These are phyloP conservation scores for Amorphotheca resinae DNA, from an alignment of 495 filamentous ascomycete genomes.

Conservation along the genomic window DNA sequence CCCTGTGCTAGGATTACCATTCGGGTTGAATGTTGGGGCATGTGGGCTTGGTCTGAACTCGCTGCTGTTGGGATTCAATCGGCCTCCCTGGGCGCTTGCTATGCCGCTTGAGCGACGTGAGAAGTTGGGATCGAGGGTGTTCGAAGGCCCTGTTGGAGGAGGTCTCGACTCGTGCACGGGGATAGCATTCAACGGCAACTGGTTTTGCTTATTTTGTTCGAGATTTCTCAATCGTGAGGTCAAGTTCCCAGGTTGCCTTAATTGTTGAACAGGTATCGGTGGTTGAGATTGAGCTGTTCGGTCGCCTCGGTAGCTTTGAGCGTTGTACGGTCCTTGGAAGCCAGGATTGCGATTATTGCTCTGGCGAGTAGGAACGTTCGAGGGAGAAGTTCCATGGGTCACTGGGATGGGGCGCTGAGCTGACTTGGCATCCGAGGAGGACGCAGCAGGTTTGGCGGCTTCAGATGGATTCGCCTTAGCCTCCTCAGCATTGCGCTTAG, in stretches of 20 bases:
- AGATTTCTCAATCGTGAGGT: conserved; percentile 31
- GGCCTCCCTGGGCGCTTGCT: conserved; percentile 37
- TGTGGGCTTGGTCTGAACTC: conserved; percentile 78
- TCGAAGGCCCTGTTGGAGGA: conserved; percentile 42
- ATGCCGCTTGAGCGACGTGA: conserved; percentile 33
- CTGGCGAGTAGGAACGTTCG: conserved; percentile 15
- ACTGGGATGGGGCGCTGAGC: conserved; percentile 19
- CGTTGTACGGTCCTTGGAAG: conserved; percentile 11
- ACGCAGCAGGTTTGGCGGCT: conserved; percentile 20
- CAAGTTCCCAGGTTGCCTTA: conserved; percentile 25
- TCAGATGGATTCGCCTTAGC: conserved; percentile 24
- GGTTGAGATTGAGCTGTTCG: conserved; percentile 7
- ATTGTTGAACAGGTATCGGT: conserved; percentile 7
- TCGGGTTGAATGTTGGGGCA: conserved; percentile 68
- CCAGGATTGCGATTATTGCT: conserved; percentile 11
- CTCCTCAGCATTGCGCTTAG: conserved; percentile 53
- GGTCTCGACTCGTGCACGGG: conserved; percentile 29
- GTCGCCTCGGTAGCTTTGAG: conserved; percentile 11
- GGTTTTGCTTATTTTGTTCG: conserved; percentile 26
- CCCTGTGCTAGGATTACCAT: conserved; percentile 42
- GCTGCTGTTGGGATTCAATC: conserved; percentile 70
- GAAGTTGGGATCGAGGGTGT: conserved; percentile 31
- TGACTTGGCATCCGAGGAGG: conserved; percentile 14
- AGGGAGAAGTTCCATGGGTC: conserved; percentile 12
- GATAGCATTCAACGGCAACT: conserved; percentile 11